phyloP scores from a whole-genome alignment of 768 basidiomycete species.

The Asterophora parasitica region DNA sequence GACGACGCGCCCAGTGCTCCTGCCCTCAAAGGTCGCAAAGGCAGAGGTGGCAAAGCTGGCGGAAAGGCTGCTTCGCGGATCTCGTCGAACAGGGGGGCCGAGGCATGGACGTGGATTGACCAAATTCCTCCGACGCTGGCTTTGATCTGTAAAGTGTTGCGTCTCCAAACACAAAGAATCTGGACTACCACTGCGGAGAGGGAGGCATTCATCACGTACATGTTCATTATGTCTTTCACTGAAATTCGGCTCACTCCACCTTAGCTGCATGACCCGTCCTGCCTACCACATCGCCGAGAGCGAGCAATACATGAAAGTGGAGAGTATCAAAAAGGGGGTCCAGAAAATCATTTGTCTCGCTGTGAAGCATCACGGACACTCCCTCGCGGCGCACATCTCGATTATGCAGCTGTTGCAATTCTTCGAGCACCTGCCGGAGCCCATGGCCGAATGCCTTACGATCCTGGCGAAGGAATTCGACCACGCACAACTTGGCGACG shows the following conservation, averaged over 20 bases:
- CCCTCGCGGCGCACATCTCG: slow-evolving; percentile 77
- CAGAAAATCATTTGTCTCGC: slow-evolving; percentile 89
- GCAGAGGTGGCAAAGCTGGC: slow-evolving; percentile 54
- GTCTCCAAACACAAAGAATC: slow-evolving; percentile 65
- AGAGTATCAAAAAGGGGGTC: slow-evolving; percentile 64
- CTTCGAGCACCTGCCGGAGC: slow-evolving; percentile 90
- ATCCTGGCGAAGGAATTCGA: slow-evolving; percentile 83
- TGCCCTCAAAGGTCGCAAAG: slow-evolving; percentile 47
- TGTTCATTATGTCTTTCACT: slow-evolving; percentile 10
- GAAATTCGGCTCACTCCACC: slow-evolving; percentile 1
- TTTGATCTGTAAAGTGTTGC: slow-evolving; percentile 69
- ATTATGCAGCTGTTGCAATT: slow-evolving; percentile 93
- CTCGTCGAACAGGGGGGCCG: slow-evolving; percentile 39
- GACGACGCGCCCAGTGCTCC: slow-evolving; percentile 33
- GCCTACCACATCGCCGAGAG: slow-evolving; percentile 84
- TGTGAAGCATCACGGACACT: slow-evolving; percentile 87
- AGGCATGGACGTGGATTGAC: slow-evolving; percentile 72
- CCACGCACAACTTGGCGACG: slow-evolving; percentile 84
- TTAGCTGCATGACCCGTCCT: slow-evolving; percentile 84
- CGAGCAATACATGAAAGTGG: slow-evolving; percentile 82
- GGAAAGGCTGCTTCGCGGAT: slow-evolving; percentile 27
- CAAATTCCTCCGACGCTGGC: slow-evolving; percentile 69
- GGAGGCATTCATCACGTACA: slow-evolving; percentile 82
- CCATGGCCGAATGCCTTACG: slow-evolving; percentile 86
- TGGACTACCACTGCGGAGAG: slow-evolving; percentile 87